phyloP scores from a whole-genome alignment of 2,329 filamentous ascomycete species.

The Pseudogymnoascus sp. region DNA sequence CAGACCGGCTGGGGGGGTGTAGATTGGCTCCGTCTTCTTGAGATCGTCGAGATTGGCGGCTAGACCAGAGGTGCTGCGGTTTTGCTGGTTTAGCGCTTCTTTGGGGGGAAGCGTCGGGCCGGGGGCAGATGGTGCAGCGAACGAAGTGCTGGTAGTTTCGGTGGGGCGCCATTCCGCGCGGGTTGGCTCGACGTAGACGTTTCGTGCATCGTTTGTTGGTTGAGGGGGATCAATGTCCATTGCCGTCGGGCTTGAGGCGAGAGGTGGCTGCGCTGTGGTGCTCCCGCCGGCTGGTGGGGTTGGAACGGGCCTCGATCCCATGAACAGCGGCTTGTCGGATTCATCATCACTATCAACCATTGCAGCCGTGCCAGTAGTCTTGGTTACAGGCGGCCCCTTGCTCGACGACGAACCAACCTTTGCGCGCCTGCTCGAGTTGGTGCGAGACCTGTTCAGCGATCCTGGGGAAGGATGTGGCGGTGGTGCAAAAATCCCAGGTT shows the following conservation, averaged over 20 bases:
- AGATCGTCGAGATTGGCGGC: constrained; percentile 43
- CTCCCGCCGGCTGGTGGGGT: neutral
- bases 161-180: constrained; percentile 44
- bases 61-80: neutral
- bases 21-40: constrained; percentile 47
- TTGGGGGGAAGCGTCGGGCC: neutral
- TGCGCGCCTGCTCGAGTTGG: constrained; percentile 15
- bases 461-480: constrained; percentile 13
- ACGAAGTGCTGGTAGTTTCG: neutral
- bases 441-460: constrained; percentile 13
- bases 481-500: constrained; percentile 26
- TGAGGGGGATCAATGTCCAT: constrained; percentile 57
- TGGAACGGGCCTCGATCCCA: neutral
- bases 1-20: constrained; percentile 39
- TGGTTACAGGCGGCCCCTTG: constrained; percentile 19
- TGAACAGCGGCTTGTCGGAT: constrained; percentile 22
- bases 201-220: constrained; percentile 33
- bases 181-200: constrained; percentile 50
- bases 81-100: neutral
- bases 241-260: constrained; percentile 43
- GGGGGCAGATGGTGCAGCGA: neutral
- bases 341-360: constrained; percentile 23
- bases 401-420: constrained; percentile 14
- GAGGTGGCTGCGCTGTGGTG: constrained; percentile 12
- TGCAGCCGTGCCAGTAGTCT: constrained; percentile 17